These are phyloP conservation scores for Cymbopogon flexuosus DNA, from an alignment of 202 grass and related monocot species.

Conservation along the genomic window DNA sequence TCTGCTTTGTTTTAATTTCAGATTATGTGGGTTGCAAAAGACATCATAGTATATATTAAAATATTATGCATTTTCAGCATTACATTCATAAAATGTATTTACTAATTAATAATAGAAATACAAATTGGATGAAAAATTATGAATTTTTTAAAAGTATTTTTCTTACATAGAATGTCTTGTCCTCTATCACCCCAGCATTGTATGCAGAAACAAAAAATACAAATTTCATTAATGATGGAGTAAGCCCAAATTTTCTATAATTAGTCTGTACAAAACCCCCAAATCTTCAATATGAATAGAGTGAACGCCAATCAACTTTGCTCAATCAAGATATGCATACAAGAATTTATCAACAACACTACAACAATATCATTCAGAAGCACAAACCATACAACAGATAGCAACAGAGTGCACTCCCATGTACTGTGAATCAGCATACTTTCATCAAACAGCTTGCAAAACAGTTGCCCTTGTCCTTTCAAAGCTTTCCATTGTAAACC, in stretches of 20 bases:
- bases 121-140: not conserved
- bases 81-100: not conserved
- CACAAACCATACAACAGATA: not conserved
- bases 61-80: not conserved
- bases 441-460: conserved; percentile 8
- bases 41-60: not conserved
- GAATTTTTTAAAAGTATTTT: not conserved
- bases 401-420: not conserved
- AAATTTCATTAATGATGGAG: not conserved
- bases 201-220: not conserved
- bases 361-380: not conserved
- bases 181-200: not conserved
- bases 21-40: not conserved
- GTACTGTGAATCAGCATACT: not conserved
- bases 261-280: not conserved
- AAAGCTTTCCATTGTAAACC: not conserved
- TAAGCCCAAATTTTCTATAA: not conserved
- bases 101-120: not conserved
- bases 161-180: not conserved
- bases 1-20: not conserved
- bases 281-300: not conserved
- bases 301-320: not conserved
- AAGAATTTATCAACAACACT: not conserved
- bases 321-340: not conserved
- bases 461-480: not conserved